A percentile compares a stretch with the other conserved stretches of the same genome.
Conservation (phyloP, 768 basidiomycete species). For the Galerina sulciceps region DNA sequence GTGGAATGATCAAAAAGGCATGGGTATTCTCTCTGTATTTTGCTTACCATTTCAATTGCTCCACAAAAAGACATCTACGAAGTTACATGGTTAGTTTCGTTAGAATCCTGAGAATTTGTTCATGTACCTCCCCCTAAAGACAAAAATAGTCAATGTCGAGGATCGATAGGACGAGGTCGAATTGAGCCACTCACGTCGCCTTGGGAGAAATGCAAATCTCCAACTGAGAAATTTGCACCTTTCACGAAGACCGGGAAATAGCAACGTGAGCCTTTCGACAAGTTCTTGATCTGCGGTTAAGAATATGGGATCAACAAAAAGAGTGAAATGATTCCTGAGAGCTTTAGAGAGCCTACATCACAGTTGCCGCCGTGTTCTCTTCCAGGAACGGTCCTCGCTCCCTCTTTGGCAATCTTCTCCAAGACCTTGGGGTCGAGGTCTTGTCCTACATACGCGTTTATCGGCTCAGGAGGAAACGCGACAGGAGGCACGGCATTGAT, state of each 20-base stretch:
- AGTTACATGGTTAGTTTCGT: neutral
- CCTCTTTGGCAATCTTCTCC: slow-evolving; percentile 63
- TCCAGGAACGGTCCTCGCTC: slow-evolving; percentile 76
- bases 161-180: neutral
- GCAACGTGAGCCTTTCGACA: slow-evolving; percentile 75
- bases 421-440: slow-evolving; percentile 50
- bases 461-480: slow-evolving; percentile 63
- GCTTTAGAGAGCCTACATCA: slow-evolving; percentile 47
- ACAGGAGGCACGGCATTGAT: slow-evolving; percentile 60
- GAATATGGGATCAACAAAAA: neutral
- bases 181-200: slow-evolving; percentile 53
- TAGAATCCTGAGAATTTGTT: neutral
- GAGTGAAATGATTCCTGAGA: neutral
- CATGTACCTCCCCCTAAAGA: slow-evolving; percentile 57
- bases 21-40: neutral
- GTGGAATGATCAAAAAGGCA: neutral
- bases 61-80: slow-evolving; percentile 72
- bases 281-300: slow-evolving; percentile 65
- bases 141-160: neutral
- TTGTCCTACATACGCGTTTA: slow-evolving; percentile 73
- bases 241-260: slow-evolving; percentile 80
- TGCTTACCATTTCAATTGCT: slow-evolving; percentile 72
- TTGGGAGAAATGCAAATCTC: slow-evolving; percentile 81
- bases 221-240: slow-evolving; percentile 78
- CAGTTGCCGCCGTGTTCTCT: slow-evolving; percentile 84